Evolutionary conservation across 148 eudicot genomes (phyloP).

Genomic region (Salicornia ramosissima): DNA sequence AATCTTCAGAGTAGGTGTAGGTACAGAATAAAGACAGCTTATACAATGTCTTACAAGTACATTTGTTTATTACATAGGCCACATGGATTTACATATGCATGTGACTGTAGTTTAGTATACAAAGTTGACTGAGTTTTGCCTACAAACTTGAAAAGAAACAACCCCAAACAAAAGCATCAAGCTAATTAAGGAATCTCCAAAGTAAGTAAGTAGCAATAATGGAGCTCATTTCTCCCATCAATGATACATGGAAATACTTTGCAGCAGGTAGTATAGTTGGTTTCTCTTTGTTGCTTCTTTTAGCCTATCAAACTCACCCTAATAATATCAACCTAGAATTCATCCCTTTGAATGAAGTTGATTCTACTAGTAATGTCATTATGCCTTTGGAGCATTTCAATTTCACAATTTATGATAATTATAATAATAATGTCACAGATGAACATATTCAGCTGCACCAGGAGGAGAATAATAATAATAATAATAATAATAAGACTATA

Average conservation of each 20-base stretch:
- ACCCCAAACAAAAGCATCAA: background rate
- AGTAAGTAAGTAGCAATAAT: background rate
- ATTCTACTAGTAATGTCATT: background rate
- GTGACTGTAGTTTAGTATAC: slow-evolving; percentile 2
- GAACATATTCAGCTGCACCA: background rate
- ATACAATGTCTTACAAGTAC: background rate
- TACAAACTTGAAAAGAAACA: background rate
- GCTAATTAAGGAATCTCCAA: background rate
- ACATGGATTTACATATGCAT: slow-evolving; percentile 2
- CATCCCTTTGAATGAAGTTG: background rate
- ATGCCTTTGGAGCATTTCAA: slow-evolving; percentile 5
- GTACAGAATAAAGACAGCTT: too few relatives aligned
- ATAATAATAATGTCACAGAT: background rate
- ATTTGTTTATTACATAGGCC: background rate
- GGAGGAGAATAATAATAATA: too few relatives aligned
- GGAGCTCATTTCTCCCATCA: background rate
- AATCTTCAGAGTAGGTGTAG: background rate
- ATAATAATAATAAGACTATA: too few relatives aligned
- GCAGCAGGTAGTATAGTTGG: slow-evolving; percentile 6
- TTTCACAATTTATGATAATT: background rate
- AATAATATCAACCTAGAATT: background rate
- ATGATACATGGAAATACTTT: slow-evolving; percentile 10
- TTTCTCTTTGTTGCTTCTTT: background rate
- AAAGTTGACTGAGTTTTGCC: slow-evolving; percentile 4
- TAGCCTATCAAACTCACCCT: slow-evolving; percentile 1